Conservation (phyloP, 345 rosid species). For the Odontarrhena argentea region DNA sequence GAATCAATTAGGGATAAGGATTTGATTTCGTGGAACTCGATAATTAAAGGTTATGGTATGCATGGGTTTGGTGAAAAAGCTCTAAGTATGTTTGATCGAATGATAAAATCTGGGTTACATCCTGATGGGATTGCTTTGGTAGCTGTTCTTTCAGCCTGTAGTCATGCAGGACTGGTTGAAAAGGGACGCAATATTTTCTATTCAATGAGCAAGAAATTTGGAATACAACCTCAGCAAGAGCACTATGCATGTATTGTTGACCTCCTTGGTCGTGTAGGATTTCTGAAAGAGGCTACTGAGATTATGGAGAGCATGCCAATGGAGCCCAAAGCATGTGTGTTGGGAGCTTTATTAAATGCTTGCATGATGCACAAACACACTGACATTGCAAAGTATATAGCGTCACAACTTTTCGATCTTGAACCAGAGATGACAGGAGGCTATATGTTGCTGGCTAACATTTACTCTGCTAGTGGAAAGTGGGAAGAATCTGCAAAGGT, state of each 20-base stretch:
- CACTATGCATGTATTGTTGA: constrained; percentile 76
- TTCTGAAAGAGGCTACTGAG: constrained; percentile 61
- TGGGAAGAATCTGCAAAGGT: constrained; percentile 72
- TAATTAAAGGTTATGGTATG: constrained; percentile 68
- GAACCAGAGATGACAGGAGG: constrained; percentile 48
- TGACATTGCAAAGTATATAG: constrained; percentile 50
- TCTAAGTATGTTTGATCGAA: constrained; percentile 51
- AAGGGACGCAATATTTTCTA: constrained; percentile 55
- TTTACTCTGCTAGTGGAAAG: constrained; percentile 66
- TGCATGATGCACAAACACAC: constrained; percentile 63
- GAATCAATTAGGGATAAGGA: constrained; percentile 51
- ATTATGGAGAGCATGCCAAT: constrained; percentile 63
- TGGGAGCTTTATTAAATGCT: constrained; percentile 76
- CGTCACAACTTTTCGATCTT: constrained; percentile 45
- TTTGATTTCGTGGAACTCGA: constrained; percentile 66
- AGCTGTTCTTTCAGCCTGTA: constrained; percentile 79
- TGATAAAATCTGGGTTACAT: constrained; percentile 50
- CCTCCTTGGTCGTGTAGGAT: constrained; percentile 70
- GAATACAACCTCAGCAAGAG: constrained; percentile 60
- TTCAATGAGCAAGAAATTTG: constrained; percentile 47
- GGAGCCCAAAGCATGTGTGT: constrained; percentile 61
- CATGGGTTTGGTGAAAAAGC: constrained; percentile 61
- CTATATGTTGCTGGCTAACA: constrained; percentile 66
- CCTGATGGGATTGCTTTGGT: constrained; percentile 70
- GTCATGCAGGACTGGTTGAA: constrained; percentile 68